phyloP scores from a whole-genome alignment of 768 basidiomycete genomes.

The Antrodiella citrinella region DNA sequence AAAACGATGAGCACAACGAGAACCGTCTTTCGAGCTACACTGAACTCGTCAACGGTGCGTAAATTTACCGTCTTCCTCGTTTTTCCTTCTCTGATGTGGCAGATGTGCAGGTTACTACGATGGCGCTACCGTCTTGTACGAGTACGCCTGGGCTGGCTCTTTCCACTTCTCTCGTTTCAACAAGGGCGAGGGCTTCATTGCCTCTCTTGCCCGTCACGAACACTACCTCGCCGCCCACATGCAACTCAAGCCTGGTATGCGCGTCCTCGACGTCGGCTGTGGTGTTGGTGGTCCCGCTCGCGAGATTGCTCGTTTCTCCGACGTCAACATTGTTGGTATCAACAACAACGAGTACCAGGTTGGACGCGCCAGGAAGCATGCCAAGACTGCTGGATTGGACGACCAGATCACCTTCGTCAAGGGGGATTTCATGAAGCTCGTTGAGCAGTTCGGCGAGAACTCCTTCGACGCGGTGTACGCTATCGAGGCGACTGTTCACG shows the following conservation, averaged over 20 bases:
- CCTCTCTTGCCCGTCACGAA: slow-evolving; percentile 87
- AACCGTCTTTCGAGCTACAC: slow-evolving; percentile 77
- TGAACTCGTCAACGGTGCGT: slow-evolving; percentile 87
- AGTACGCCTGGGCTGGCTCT: slow-evolving; percentile 85
- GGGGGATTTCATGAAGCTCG: slow-evolving; percentile 95
- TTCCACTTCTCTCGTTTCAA: slow-evolving; percentile 98
- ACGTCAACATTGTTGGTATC: slow-evolving; percentile 74
- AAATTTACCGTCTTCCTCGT: neutral
- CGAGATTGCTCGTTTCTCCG: slow-evolving; percentile 88
- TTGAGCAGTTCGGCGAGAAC: slow-evolving; percentile 85
- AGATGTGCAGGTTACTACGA: slow-evolving; percentile 78
- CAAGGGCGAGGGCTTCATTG: slow-evolving; percentile 74
- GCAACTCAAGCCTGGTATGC: slow-evolving; percentile 81
- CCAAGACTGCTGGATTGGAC: slow-evolving; percentile 65
- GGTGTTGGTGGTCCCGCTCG: slow-evolving; percentile 97
- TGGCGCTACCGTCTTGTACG: slow-evolving; percentile 91
- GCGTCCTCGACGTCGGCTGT: slow-evolving; percentile 96
- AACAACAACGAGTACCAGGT: slow-evolving; percentile 98
- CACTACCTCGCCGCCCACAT: slow-evolving; percentile 93
- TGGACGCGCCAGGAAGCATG: slow-evolving; percentile 77
- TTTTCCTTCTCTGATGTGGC: neutral
- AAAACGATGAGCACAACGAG: slow-evolving; percentile 55
- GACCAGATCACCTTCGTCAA: slow-evolving; percentile 76
- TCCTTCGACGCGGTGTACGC: slow-evolving; percentile 96
- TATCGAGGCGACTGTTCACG: slow-evolving; percentile 96